Evolutionary conservation across 257 asterid species (phyloP).

Genomic region (Lithospermum erythrorhizon): DNA sequence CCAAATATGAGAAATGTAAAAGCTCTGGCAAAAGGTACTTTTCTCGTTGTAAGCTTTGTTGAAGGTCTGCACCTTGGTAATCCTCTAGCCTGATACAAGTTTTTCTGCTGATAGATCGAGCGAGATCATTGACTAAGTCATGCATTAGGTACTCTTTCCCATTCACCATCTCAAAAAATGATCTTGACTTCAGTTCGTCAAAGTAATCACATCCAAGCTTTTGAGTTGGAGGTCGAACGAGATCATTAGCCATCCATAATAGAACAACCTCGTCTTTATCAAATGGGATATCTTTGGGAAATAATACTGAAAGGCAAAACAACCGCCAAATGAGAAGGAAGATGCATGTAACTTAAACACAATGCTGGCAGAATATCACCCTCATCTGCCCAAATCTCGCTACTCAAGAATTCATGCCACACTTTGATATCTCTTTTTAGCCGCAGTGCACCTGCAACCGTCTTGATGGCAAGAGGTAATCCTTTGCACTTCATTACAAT

Average conservation of each 20-base stretch:
- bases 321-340: slow-evolving; percentile 11
- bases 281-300: slow-evolving; percentile 17
- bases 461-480: too few relatives aligned
- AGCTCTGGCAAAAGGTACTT: too few relatives aligned
- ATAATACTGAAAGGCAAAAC: slow-evolving; percentile 22
- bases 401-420: slow-evolving; percentile 1
- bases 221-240: not conserved
- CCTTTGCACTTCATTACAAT: slow-evolving; percentile 3
- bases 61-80: too few relatives aligned
- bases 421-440: slow-evolving; percentile 1
- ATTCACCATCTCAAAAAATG: not conserved
- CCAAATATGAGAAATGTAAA: too few relatives aligned
- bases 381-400: not conserved
- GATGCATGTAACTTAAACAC: slow-evolving; percentile 18
- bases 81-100: too few relatives aligned
- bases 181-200: not conserved
- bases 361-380: not conserved
- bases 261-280: slow-evolving; percentile 5
- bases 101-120: too few relatives aligned
- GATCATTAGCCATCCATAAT: slow-evolving; percentile 19
- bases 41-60: too few relatives aligned
- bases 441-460: slow-evolving; percentile 10
- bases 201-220: not conserved
- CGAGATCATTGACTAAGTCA: too few relatives aligned
- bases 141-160: not conserved